These are phyloP conservation scores for Hevea brasiliensis DNA, from an alignment of 345 rosid genomes.

Conservation along the genomic window DNA sequence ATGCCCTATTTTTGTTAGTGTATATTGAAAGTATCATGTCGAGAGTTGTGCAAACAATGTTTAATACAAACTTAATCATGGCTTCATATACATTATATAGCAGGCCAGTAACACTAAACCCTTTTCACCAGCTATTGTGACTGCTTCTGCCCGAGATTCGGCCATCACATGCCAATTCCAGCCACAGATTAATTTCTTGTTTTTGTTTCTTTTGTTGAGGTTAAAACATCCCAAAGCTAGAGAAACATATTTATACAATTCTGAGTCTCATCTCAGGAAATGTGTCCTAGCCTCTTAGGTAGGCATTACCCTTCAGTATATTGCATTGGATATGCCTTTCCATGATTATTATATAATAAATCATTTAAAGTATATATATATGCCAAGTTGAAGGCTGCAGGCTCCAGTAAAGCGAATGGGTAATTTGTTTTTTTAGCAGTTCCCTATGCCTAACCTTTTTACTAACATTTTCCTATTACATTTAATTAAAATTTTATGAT, in stretches of 20 bases:
- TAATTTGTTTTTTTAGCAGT: neutral
- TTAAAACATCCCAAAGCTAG: neutral
- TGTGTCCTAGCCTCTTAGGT: too few species aligned
- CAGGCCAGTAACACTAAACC: neutral
- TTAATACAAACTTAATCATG: constrained; percentile 10
- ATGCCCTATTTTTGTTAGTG: constrained; percentile 8
- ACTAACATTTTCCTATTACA: neutral
- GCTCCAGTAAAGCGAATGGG: neutral
- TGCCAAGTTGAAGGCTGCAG: neutral
- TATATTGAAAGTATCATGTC: constrained; percentile 17
- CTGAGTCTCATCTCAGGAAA: too few species aligned
- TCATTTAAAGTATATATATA: neutral
- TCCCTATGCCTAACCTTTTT: neutral
- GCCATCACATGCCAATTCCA: constrained; percentile 20
- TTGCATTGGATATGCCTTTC: too few species aligned
- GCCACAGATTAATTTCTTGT: constrained; percentile 6
- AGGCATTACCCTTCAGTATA: too few species aligned
- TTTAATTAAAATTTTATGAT: too few species aligned
- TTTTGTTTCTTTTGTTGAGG: neutral
- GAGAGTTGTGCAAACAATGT: constrained; percentile 12
- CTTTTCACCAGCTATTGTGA: too few species aligned
- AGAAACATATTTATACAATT: too few species aligned
- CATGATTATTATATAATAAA: neutral
- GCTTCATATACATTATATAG: neutral
- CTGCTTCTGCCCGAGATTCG: constrained; percentile 18